These are phyloP conservation scores for Oropetium thomaeum DNA, from an alignment of 176 grass and related monocot species.

Conservation along the genomic window DNA sequence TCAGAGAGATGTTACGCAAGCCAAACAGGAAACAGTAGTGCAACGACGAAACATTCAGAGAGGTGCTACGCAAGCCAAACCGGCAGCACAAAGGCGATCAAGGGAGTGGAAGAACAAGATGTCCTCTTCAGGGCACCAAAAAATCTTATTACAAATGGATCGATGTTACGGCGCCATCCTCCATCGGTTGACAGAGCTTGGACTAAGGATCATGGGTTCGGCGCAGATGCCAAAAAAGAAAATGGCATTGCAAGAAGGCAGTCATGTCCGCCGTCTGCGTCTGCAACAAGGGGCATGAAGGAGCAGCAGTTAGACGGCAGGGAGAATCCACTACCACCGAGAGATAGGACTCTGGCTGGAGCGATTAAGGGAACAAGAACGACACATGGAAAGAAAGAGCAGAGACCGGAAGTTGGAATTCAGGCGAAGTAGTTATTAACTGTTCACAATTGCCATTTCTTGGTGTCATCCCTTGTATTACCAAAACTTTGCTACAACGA, in stretches of 20 bases:
- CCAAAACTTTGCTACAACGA: background rate
- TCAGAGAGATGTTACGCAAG: conserved; percentile 25
- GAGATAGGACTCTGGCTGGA: background rate
- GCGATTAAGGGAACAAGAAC: conserved; percentile 7
- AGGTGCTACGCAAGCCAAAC: conserved; percentile 23
- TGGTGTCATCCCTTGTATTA: background rate
- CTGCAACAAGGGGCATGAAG: background rate
- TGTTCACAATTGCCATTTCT: background rate
- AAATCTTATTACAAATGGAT: conserved; percentile 30
- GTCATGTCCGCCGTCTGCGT: background rate
- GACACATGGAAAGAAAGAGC: conserved; percentile 12
- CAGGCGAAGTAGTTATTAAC: background rate
- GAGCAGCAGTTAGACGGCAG: conserved; percentile 8
- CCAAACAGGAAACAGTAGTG: no score
- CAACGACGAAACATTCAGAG: no score
- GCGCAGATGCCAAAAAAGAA: background rate
- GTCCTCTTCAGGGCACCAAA: conserved; percentile 18
- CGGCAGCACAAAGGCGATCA: background rate
- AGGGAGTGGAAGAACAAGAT: background rate
- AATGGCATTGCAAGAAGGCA: background rate
- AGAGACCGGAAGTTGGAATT: background rate
- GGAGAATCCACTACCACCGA: background rate
- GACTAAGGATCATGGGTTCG: background rate
- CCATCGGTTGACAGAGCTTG: background rate
- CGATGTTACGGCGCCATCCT: background rate